phyloP scores from a whole-genome alignment of 164 flowering plant genomes.

The Protea cynaroides region DNA sequence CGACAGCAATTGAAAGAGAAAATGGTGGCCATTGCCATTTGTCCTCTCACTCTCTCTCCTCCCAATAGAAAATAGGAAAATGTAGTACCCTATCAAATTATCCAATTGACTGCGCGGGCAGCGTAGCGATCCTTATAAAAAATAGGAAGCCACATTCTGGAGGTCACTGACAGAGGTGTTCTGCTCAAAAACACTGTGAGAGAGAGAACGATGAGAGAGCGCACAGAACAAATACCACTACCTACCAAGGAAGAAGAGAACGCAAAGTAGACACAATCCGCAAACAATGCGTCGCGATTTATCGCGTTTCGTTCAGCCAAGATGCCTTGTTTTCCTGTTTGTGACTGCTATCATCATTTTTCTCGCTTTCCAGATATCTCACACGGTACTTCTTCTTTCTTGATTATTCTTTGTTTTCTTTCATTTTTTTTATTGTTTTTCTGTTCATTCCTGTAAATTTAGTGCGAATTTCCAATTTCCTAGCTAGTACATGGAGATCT shows the following conservation, averaged over 20 bases:
- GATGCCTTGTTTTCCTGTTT: constrained; percentile 34
- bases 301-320: constrained; percentile 21
- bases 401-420: neutral
- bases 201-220: neutral
- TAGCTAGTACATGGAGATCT: too few species aligned
- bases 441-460: too few species aligned
- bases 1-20: too few species aligned
- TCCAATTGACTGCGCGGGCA: too few species aligned
- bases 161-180: too few species aligned
- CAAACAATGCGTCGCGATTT: constrained; percentile 29
- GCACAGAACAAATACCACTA: neutral
- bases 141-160: too few species aligned
- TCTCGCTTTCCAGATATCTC: constrained; percentile 24
- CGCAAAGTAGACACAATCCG: neutral
- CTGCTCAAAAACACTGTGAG: neutral
- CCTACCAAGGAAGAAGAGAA: neutral
- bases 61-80: too few species aligned
- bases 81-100: too few species aligned
- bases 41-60: too few species aligned
- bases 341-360: constrained; percentile 31
- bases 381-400: constrained; percentile 18
- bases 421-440: neutral
- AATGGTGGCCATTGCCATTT: too few species aligned
- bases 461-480: too few species aligned
- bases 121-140: too few species aligned